Conservation (phyloP, 1,284 basidiomycete species). For the Trametes pubescens region DNA sequence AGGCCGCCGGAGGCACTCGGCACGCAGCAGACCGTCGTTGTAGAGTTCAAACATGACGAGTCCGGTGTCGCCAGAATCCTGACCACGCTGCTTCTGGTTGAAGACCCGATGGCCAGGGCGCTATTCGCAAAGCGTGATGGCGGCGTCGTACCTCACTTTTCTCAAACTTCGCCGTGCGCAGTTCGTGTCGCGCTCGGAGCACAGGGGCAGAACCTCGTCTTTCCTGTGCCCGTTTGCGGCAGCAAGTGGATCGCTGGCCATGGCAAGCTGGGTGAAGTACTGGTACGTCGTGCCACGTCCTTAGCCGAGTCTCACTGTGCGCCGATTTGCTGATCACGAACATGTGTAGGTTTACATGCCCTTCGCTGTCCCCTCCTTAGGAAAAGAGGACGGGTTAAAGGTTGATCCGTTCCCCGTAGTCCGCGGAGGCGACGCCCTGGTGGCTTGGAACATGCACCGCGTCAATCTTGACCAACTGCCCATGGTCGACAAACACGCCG, state of each 20-base stretch:
- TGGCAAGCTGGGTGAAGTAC: slow-evolving; percentile 55
- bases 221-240: slow-evolving; percentile 46
- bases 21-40: background rate
- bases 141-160: slow-evolving; percentile 28
- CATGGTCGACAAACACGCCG: slow-evolving; percentile 32
- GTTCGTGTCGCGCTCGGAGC: slow-evolving; percentile 41
- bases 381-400: slow-evolving; percentile 31
- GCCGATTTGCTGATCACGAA: background rate
- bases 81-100: slow-evolving; percentile 38
- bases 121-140: slow-evolving; percentile 28
- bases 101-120: slow-evolving; percentile 32
- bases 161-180: slow-evolving; percentile 45
- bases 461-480: slow-evolving; percentile 50
- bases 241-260: slow-evolving; percentile 45
- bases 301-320: no score
- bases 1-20: slow-evolving; percentile 30
- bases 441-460: slow-evolving; percentile 51
- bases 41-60: slow-evolving; percentile 30
- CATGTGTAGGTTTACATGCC: slow-evolving; percentile 39
- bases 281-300: slow-evolving; percentile 56
- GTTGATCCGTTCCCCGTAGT: slow-evolving; percentile 47
- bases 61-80: slow-evolving; percentile 41
- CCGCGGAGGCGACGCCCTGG: slow-evolving; percentile 29
- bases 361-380: slow-evolving; percentile 35
- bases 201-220: slow-evolving; percentile 39